A percentile compares a stretch with the other conserved stretches of the same genome.
Conservation (phyloP, 257 asterid genomes). For the Nicotiana undulata region DNA sequence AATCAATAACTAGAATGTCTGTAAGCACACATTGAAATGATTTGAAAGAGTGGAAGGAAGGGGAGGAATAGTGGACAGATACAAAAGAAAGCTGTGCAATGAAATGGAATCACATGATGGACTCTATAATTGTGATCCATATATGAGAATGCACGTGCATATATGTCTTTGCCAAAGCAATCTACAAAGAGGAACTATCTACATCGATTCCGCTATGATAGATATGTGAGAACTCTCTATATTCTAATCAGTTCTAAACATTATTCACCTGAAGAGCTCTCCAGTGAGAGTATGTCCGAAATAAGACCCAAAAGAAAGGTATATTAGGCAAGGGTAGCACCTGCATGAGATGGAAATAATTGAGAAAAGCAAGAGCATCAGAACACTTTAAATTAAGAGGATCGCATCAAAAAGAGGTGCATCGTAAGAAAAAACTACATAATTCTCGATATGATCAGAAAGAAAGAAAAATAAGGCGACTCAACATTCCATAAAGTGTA, state of each 20-base stretch:
- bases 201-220: background rate
- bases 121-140: background rate
- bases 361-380: background rate
- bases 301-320: slow-evolving; percentile 91
- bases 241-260: background rate
- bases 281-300: slow-evolving; percentile 97
- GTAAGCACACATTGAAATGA: background rate
- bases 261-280: slow-evolving; percentile 84
- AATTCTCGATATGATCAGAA: background rate
- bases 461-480: background rate
- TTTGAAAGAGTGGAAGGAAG: background rate
- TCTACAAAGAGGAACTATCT: background rate
- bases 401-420: background rate
- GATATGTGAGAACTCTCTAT: background rate
- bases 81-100: background rate
- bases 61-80: background rate
- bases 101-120: background rate
- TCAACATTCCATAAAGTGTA: background rate
- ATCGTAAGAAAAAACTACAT: background rate
- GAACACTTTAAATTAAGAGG: background rate
- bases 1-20: background rate
- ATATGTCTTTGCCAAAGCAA: background rate
- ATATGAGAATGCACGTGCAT: background rate
- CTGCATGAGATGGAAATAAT: slow-evolving; percentile 29
- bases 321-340: slow-evolving; percentile 96